Evolutionary conservation across 192 early-diverging fungal genomes (phyloP).

Genomic region (Allomyces macrogynus): DNA sequence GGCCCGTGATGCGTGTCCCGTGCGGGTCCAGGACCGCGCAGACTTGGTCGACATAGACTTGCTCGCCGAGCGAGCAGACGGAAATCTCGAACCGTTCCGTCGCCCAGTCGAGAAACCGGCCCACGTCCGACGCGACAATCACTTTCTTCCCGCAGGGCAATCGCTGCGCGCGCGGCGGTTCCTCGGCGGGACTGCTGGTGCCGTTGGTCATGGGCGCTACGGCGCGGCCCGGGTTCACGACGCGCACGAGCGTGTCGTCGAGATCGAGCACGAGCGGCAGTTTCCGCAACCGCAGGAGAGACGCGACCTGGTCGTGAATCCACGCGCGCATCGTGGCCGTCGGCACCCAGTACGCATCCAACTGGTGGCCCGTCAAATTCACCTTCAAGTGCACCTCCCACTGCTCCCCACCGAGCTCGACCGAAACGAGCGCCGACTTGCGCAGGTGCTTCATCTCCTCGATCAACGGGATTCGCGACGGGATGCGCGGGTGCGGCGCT

Average conservation of each 20-base stretch:
- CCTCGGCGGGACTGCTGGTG: too few species aligned
- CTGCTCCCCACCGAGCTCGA: conserved; percentile 17
- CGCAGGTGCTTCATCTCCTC: background rate
- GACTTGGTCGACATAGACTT: conserved; percentile 51
- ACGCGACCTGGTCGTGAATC: conserved; percentile 26
- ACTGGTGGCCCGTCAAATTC: conserved; percentile 34
- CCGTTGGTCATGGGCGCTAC: too few species aligned
- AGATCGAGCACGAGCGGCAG: conserved; percentile 56
- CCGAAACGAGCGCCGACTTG: conserved; percentile 1
- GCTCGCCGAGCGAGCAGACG: conserved; percentile 56
- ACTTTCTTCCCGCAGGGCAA: background rate
- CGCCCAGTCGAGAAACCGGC: conserved; percentile 58
- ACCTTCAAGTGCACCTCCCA: conserved; percentile 56
- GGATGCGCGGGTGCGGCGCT: background rate
- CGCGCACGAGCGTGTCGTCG: conserved; percentile 53
- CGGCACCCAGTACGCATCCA: conserved; percentile 40
- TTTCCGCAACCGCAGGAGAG: conserved; percentile 21
- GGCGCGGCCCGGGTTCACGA: conserved; percentile 23
- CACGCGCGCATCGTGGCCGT: conserved; percentile 23
- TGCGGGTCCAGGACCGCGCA: conserved; percentile 37
- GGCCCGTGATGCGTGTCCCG: conserved; percentile 31
- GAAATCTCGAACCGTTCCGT: conserved; percentile 42
- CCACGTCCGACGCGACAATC: conserved; percentile 11
- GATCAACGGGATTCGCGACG: background rate
- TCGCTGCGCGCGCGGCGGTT: background rate